Percentiles rank a stretch among this genome's conserved stretches.
Evolutionary conservation across 148 eudicot genomes (phyloP).

Genomic region (Silene uniflora): DNA sequence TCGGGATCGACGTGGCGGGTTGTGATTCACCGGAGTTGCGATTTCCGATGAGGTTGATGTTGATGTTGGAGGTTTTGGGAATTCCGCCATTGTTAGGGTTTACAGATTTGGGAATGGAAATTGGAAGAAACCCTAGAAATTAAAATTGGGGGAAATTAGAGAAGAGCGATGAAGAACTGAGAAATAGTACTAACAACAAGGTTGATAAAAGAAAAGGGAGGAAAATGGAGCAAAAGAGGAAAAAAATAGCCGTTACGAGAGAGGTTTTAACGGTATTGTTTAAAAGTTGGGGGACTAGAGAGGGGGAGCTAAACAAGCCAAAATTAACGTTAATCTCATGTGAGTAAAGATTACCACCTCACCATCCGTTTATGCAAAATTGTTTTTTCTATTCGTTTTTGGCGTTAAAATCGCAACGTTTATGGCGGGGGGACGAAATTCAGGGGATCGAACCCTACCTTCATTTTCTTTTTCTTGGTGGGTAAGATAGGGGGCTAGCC

Average conservation of each 20-base stretch:
- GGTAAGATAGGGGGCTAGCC: too few relatives aligned
- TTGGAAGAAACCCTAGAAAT: background rate
- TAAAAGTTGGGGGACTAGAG: background rate
- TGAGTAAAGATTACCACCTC: too few relatives aligned
- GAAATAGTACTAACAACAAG: background rate
- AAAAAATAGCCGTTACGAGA: constrained; percentile 12
- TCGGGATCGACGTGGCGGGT: constrained; percentile 41
- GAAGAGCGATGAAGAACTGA: background rate
- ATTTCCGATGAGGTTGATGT: background rate
- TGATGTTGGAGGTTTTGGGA: constrained; percentile 20
- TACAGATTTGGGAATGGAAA: background rate
- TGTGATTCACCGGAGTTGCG: constrained; percentile 20
- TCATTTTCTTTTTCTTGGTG: too few relatives aligned
- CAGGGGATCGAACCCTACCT: too few relatives aligned
- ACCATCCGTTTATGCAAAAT: too few relatives aligned
- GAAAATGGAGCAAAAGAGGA: background rate
- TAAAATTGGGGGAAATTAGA: background rate
- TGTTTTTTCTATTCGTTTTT: too few relatives aligned
- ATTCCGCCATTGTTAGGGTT: constrained; percentile 26
- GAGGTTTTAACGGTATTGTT: constrained; percentile 6
- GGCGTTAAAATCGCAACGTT: too few relatives aligned
- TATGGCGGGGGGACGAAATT: too few relatives aligned
- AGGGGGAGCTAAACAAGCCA: background rate
- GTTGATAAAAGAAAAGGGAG: background rate
- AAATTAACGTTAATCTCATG: background rate